phyloP scores from a whole-genome alignment of 176 grass and related monocot species.

The Zoysia pacifica region DNA sequence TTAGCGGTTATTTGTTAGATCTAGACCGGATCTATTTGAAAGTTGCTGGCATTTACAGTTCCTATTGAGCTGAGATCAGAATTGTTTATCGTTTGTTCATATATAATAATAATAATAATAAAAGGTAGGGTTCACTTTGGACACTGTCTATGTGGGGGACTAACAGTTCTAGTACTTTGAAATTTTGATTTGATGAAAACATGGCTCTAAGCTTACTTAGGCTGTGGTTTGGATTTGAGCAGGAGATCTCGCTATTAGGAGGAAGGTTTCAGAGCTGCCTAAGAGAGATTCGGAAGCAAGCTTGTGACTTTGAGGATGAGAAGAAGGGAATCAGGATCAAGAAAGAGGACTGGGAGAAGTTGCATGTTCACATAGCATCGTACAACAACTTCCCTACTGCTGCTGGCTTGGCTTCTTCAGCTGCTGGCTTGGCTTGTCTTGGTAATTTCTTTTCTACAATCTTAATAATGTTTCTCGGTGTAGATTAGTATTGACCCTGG shows the following conservation, averaged over 20 bases:
- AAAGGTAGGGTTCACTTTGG: too few relatives aligned
- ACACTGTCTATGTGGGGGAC: not conserved
- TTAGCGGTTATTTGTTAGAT: not conserved
- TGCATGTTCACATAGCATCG: constrained; percentile 85
- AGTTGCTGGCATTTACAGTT: not conserved
- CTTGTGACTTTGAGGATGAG: constrained; percentile 58
- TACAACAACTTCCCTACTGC: constrained; percentile 94
- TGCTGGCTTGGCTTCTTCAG: constrained; percentile 89
- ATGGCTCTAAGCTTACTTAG: not conserved
- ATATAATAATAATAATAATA: not conserved
- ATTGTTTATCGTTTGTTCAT: not conserved
- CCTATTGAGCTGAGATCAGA: too few relatives aligned
- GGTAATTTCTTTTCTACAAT: constrained; percentile 41
- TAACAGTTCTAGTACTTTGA: not conserved
- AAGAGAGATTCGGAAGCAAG: constrained; percentile 74
- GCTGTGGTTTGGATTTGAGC: constrained; percentile 34
- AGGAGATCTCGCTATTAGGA: constrained; percentile 74
- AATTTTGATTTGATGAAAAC: not conserved
- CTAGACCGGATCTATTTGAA: constrained; percentile 11
- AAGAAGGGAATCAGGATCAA: constrained; percentile 66
- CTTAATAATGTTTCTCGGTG: too few relatives aligned
- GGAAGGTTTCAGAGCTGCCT: constrained; percentile 82
- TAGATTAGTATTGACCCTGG: too few relatives aligned
- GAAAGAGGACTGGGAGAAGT: constrained; percentile 79
- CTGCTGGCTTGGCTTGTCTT: constrained; percentile 90